phyloP scores from a whole-genome alignment of 805 yeast genomes.

The Ogataea sp. region DNA sequence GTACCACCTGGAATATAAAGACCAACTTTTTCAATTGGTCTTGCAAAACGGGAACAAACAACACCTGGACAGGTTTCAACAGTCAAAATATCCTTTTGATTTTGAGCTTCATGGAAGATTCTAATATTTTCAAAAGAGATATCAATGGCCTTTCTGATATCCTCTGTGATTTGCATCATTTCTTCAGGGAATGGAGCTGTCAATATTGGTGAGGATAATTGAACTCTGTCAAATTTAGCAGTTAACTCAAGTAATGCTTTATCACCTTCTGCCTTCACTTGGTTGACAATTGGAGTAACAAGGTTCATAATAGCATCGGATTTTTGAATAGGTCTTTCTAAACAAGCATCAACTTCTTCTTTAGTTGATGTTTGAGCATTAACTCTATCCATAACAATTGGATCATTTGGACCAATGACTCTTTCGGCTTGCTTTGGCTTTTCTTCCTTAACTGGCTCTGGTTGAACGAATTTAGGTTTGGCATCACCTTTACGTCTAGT shows the following conservation, averaged over 20 bases:
- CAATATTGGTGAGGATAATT: conserved; percentile 62
- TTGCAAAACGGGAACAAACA: conserved; percentile 85
- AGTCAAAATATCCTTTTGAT: conserved; percentile 59
- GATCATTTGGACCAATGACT: conserved; percentile 23
- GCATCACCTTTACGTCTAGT: conserved; percentile 96
- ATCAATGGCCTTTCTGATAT: conserved; percentile 78
- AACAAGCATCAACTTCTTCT: conserved; percentile 47
- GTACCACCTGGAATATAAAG: conserved; percentile 98
- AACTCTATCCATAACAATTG: conserved; percentile 45
- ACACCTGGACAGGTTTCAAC: conserved; percentile 97
- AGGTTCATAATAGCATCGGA: conserved; percentile 88
- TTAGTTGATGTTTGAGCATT: conserved; percentile 32
- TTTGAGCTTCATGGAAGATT: conserved; percentile 91
- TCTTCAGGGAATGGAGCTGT: conserved; percentile 82
- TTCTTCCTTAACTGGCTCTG: conserved; percentile 10
- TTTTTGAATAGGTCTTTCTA: conserved; percentile 92
- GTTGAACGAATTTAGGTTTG: conserved; percentile 61
- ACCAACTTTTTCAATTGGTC: conserved; percentile 93
- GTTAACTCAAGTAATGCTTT: conserved; percentile 83
- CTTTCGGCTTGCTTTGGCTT: conserved; percentile 12
- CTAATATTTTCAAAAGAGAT: conserved; percentile 81
- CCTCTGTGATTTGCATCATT: conserved; percentile 64
- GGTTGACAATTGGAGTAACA: conserved; percentile 81
- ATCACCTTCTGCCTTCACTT: conserved; percentile 75
- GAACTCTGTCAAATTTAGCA: conserved; percentile 83